Evolutionary conservation across 2,329 filamentous ascomycete species (phyloP).

Genomic region (Dichotomopilus funicola): DNA sequence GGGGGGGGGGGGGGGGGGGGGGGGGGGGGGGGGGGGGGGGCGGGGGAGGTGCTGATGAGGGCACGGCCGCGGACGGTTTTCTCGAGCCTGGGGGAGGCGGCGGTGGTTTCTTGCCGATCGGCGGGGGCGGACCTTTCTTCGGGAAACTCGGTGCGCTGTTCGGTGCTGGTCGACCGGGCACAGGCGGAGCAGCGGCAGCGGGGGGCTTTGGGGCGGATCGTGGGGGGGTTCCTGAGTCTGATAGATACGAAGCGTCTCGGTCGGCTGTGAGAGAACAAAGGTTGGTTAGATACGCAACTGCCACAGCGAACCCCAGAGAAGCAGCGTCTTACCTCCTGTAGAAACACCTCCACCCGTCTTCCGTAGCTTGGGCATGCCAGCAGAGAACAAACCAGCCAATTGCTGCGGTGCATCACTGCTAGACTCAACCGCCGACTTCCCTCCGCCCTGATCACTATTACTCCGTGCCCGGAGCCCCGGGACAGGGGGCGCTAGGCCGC

Average conservation of each 20-base stretch:
- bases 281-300: slow-evolving; percentile 17
- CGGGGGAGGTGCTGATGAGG: slow-evolving; percentile 33
- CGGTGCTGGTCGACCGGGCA: slow-evolving; percentile 50
- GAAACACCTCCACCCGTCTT: slow-evolving; percentile 76
- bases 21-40: slow-evolving; percentile 29
- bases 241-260: slow-evolving; percentile 65
- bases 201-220: slow-evolving; percentile 51
- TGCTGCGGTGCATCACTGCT: slow-evolving; percentile 63
- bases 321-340: slow-evolving; percentile 52
- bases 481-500: slow-evolving; percentile 64
- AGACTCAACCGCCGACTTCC: slow-evolving; percentile 36
- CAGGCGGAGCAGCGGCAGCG: slow-evolving; percentile 49
- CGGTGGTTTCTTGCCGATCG: slow-evolving; percentile 68
- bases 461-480: slow-evolving; percentile 63
- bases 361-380: slow-evolving; percentile 90
- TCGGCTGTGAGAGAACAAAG: slow-evolving; percentile 41
- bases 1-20: slow-evolving; percentile 26
- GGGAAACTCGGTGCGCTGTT: slow-evolving; percentile 38
- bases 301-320: not conserved
- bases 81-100: slow-evolving; percentile 55
- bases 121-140: slow-evolving; percentile 64
- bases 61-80: slow-evolving; percentile 44
- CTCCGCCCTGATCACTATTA: slow-evolving; percentile 67
- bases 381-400: slow-evolving; percentile 79
- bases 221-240: slow-evolving; percentile 64